Evolutionary conservation across 768 basidiomycete genomes (phyloP), one percentile per base, ranked within the genome.

Genomic region (Lactifluus volemus): DNA sequence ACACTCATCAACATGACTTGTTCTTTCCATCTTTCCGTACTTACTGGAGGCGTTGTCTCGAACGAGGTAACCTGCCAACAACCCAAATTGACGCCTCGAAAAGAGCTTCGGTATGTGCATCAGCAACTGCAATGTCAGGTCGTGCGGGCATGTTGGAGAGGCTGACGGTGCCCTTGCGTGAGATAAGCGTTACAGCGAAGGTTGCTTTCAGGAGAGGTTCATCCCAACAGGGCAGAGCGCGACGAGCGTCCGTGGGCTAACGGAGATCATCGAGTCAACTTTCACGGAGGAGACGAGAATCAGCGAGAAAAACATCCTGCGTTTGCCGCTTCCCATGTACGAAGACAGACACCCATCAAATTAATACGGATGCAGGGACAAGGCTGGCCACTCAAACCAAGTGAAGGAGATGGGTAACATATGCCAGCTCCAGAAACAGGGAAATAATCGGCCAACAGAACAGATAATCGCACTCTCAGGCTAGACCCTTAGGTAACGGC

Each of bases 151-250:
- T 96, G 75, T 98, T 98, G 75, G 85, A 86, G 63, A 98, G 75
- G 70, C 82, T 89, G 69, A 84, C 82, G 4, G 89, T 87, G 63
- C 84, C 82, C 9, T 75, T 77, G 61, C 85, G 83, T n/a, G 92
- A 90, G 68, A 95, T 79, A 79, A 95, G 77, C 14, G 85, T 86
- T 61, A 93, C 75, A 0, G 80, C 68, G 70, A 87, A 90, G 2
- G 86, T 92, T 0, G 93, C 88, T 72, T 98, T 98, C 67, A 95
- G 78, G 39, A 83, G 78, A 15, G 95, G 96, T 70, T 97, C 94
- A 70, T 97, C 95, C 90, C 91, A 96, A 75, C 87, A 91, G 29
- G 90, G 90, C 72, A 92, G 89, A 6, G 87, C 83, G 45, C 83
- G 80, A 53, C 94, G 78, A 9, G 95, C 94, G 61, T 85, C 85